Conservation (phyloP, 805 yeast genomes). For the Candida peoriensis region DNA sequence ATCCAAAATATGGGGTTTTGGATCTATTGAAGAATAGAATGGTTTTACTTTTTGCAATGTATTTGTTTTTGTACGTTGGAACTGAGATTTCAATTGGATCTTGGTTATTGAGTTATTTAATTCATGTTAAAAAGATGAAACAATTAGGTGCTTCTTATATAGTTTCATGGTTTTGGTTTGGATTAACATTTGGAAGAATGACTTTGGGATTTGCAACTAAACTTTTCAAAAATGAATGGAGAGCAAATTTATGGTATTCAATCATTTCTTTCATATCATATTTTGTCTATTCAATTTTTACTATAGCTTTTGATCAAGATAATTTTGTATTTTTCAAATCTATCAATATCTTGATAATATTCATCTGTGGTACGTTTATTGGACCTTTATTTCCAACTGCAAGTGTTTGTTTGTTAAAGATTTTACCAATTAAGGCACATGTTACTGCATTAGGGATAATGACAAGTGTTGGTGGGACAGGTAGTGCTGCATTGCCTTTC, state of each 20-base stretch:
- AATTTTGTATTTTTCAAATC: constrained; percentile 1
- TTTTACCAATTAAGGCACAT: constrained; percentile 56
- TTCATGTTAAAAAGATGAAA: constrained; percentile 47
- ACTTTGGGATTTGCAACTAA: constrained; percentile 50
- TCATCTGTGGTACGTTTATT: constrained; percentile 51
- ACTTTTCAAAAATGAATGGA: constrained; percentile 40
- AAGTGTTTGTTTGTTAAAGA: constrained; percentile 55
- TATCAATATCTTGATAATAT: constrained; percentile 11
- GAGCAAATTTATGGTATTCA: constrained; percentile 30
- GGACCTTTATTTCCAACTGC: constrained; percentile 77
- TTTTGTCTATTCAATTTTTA: constrained; percentile 15
- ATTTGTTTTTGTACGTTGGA: constrained; percentile 61
- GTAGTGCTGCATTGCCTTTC: constrained; percentile 74
- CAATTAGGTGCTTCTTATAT: constrained; percentile 50
- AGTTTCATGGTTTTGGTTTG: constrained; percentile 69
- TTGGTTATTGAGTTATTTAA: constrained; percentile 62
- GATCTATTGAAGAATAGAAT: constrained; percentile 25
- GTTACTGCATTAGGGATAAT: constrained; percentile 68
- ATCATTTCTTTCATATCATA: constrained; percentile 29
- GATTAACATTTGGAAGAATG: constrained; percentile 61
- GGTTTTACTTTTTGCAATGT: constrained; percentile 46
- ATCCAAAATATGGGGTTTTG: constrained; percentile 1
- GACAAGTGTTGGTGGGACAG: constrained; percentile 78
- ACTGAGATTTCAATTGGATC: constrained; percentile 66
- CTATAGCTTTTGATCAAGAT: constrained; percentile 34